A percentile compares a stretch with the other conserved stretches of the same genome.
Conservation (phyloP, 2,329 filamentous ascomycete species). For the Gnomoniopsis sp. region DNA sequence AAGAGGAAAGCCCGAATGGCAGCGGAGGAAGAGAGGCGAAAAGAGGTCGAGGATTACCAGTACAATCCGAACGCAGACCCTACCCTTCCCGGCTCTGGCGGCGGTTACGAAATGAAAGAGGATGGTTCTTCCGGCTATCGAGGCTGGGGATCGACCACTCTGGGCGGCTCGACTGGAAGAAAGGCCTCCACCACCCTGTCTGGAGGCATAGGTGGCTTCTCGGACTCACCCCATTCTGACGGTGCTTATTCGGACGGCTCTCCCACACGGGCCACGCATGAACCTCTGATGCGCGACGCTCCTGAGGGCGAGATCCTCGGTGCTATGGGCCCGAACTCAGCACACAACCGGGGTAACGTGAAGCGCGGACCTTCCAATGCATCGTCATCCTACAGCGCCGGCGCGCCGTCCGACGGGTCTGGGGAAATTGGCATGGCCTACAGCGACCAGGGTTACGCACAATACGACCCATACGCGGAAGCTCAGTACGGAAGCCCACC, state of each 20-base stretch:
- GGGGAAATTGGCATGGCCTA: slow-evolving; percentile 48
- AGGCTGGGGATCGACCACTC: slow-evolving; percentile 84
- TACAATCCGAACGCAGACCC: slow-evolving; percentile 98
- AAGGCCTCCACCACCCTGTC: slow-evolving; percentile 90
- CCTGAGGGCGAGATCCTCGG: neutral
- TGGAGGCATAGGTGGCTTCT: slow-evolving; percentile 67
- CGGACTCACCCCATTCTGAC: slow-evolving; percentile 74
- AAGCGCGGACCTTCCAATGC: slow-evolving; percentile 91
- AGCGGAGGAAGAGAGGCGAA: slow-evolving; percentile 82
- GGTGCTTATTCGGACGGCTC: slow-evolving; percentile 29
- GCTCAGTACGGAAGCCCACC: slow-evolving; percentile 31
- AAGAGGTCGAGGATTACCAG: slow-evolving; percentile 95
- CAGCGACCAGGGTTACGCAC: slow-evolving; percentile 53
- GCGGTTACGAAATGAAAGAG: slow-evolving; percentile 72
- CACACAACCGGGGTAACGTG: slow-evolving; percentile 66
- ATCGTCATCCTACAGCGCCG: slow-evolving; percentile 90
- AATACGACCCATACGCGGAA: slow-evolving; percentile 58
- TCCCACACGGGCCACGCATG: neutral
- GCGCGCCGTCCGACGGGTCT: slow-evolving; percentile 68
- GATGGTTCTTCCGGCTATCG: slow-evolving; percentile 78
- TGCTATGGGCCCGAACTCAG: neutral
- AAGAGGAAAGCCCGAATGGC: slow-evolving; percentile 82
- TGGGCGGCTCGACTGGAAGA: slow-evolving; percentile 64
- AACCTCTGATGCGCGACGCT: neutral
- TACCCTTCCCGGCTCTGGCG: slow-evolving; percentile 55